Percentiles rank a stretch among this genome's conserved stretches.
Evolutionary conservation across 257 asterid genomes (phyloP).

Genomic region (Euphrasia confusa): DNA sequence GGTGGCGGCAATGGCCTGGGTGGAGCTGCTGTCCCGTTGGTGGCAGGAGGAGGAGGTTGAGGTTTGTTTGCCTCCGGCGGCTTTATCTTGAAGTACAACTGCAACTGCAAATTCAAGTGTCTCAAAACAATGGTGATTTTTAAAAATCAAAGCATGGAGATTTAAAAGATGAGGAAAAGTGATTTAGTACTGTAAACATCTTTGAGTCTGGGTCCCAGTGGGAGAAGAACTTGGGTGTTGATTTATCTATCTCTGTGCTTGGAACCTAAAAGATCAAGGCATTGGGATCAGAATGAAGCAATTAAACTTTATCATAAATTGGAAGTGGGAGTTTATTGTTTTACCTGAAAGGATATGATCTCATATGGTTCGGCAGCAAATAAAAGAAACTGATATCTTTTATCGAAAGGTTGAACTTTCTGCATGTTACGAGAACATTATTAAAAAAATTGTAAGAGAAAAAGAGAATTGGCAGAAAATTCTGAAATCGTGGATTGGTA

Average conservation of each 20-base stretch:
- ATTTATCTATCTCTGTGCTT: conserved; percentile 86
- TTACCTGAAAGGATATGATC: conserved; percentile 82
- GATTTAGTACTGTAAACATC: conserved; percentile 75
- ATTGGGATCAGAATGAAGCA: background rate
- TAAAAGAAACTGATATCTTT: conserved; percentile 79
- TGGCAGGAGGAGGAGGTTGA: conserved; percentile 49
- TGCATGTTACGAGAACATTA: conserved; percentile 25
- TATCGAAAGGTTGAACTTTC: conserved; percentile 81
- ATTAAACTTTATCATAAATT: background rate
- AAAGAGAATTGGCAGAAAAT: background rate
- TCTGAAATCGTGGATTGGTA: conserved; percentile 21
- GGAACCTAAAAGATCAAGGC: conserved; percentile 57
- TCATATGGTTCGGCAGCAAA: conserved; percentile 99
- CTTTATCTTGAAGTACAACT: conserved; percentile 65
- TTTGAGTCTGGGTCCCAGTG: conserved; percentile 99
- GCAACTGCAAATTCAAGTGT: conserved; percentile 42
- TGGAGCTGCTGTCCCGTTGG: conserved; percentile 59
- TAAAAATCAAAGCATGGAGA: conserved; percentile 7
- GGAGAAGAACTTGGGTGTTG: conserved; percentile 96
- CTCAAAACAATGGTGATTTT: conserved; percentile 4
- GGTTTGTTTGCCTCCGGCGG: conserved; percentile 81
- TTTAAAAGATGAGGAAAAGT: conserved; percentile 2
- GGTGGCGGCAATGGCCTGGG: conserved; percentile 65
- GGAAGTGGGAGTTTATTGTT: conserved; percentile 11
- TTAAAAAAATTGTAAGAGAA: background rate